Conservation (phyloP, 768 basidiomycete species). For the Neoboletus subvelutipes region DNA sequence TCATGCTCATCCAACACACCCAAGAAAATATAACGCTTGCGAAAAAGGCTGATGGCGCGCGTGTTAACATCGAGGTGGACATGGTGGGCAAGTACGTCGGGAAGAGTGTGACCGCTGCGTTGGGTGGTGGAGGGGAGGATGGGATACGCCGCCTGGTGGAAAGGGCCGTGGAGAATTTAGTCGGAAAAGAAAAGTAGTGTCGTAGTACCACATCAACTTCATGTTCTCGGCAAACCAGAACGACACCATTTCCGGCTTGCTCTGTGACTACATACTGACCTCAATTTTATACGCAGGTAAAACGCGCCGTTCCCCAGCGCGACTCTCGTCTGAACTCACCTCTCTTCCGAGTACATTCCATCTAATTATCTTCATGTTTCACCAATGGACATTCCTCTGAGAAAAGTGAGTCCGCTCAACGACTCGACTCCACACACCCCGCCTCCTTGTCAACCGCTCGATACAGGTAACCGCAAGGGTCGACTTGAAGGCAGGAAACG, state of each 20-base stretch:
- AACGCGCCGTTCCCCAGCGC: background rate
- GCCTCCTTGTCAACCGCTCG: constrained; percentile 14
- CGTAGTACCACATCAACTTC: background rate
- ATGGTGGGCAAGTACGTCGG: constrained; percentile 92
- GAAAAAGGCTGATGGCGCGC: constrained; percentile 70
- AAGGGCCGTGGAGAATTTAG: constrained; percentile 54
- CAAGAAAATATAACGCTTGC: constrained; percentile 84
- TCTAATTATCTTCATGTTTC: background rate
- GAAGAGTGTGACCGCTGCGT: constrained; percentile 73
- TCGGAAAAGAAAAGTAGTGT: constrained; percentile 38
- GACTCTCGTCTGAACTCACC: background rate
- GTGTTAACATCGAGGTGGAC: constrained; percentile 94
- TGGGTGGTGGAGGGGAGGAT: constrained; percentile 54
- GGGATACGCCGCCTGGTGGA: constrained; percentile 52
- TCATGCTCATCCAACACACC: constrained; percentile 96
- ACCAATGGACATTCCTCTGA: constrained; percentile 41
- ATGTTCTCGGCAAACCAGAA: constrained; percentile 8
- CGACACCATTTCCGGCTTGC: constrained; percentile 4
- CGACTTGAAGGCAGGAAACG: constrained; percentile 38
- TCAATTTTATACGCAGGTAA: background rate
- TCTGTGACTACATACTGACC: constrained; percentile 1
- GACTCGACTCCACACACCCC: background rate
- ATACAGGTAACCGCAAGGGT: constrained; percentile 55
- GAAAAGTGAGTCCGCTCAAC: constrained; percentile 42
- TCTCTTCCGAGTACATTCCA: background rate